phyloP scores from a whole-genome alignment of 2,329 filamentous ascomycete species.

The Onygena corvina region DNA sequence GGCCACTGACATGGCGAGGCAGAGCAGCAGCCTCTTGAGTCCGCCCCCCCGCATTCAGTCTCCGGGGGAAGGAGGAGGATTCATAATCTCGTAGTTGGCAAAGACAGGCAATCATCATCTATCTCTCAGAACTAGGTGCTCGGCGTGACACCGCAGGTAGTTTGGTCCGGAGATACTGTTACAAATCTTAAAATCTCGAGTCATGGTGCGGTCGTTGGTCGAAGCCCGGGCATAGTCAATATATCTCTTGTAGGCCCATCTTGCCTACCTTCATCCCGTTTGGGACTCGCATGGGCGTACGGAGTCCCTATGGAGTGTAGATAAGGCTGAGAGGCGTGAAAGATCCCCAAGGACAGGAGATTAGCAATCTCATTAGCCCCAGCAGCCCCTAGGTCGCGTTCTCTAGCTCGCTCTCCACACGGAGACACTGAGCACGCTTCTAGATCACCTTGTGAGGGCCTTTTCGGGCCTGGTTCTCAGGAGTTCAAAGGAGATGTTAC shows the following conservation, averaged over 20 bases:
- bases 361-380: not conserved
- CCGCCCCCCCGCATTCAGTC: too few relatives aligned
- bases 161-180: too few relatives aligned
- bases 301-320: too few relatives aligned
- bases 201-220: too few relatives aligned
- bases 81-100: too few relatives aligned
- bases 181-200: too few relatives aligned
- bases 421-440: slow-evolving; percentile 1
- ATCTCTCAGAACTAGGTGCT: too few relatives aligned
- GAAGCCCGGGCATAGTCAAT: too few relatives aligned
- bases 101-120: too few relatives aligned
- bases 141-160: too few relatives aligned
- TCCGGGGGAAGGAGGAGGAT: not conserved
- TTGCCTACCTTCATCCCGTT: not conserved
- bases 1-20: not conserved
- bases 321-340: not conserved
- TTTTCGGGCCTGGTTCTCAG: not conserved
- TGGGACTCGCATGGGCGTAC: not conserved
- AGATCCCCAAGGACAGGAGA: not conserved
- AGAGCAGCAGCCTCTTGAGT: not conserved
- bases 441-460: not conserved
- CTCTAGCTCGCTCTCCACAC: not conserved
- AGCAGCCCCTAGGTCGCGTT: not conserved
- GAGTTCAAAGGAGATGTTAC: not conserved
- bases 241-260: too few relatives aligned